Evolutionary conservation across 2,329 filamentous ascomycete genomes (phyloP).

Genomic region (Cercospora beticola): DNA sequence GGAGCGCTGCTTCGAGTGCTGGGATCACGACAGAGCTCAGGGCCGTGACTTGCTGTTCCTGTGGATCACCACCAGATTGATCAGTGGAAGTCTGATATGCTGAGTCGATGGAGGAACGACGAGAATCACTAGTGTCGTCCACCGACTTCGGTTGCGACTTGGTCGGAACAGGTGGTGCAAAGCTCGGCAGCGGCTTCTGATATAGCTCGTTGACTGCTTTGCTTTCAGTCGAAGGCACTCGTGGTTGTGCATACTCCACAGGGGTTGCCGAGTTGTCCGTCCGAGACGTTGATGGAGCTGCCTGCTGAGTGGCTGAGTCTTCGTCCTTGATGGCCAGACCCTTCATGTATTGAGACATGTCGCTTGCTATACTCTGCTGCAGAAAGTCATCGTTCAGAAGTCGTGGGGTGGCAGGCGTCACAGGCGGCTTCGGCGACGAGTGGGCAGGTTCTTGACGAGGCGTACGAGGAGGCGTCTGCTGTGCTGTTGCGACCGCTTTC

Average conservation of each 20-base stretch:
- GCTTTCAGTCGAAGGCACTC: conserved; percentile 9
- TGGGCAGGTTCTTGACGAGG: conserved; percentile 31
- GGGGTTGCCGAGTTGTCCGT: conserved; percentile 17
- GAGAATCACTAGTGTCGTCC: background rate
- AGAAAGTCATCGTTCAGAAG: conserved; percentile 48
- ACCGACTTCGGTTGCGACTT: conserved; percentile 2
- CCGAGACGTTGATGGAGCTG: conserved; percentile 6
- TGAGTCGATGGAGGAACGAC: conserved; percentile 2
- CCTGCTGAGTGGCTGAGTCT: conserved; percentile 29
- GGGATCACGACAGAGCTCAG: conserved; percentile 90
- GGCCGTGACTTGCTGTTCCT: conserved; percentile 68
- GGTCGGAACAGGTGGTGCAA: conserved; percentile 26
- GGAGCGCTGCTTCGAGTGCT: conserved; percentile 85
- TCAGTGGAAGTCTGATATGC: conserved; percentile 4
- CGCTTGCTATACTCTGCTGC: conserved; percentile 49
- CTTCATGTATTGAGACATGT: conserved; percentile 44
- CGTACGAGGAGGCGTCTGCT: conserved; percentile 38
- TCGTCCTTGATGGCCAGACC: conserved; percentile 37
- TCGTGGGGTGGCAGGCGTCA: conserved; percentile 35
- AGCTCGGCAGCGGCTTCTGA: conserved; percentile 38
- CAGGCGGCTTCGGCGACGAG: conserved; percentile 35
- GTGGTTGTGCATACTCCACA: conserved; percentile 11
- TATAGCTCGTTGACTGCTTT: conserved; percentile 31
- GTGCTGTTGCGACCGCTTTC: conserved; percentile 34
- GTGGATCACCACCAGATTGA: conserved; percentile 3